Evolutionary conservation across 345 rosid species (phyloP).

Genomic region (Excoecaria cochinchinensis): DNA sequence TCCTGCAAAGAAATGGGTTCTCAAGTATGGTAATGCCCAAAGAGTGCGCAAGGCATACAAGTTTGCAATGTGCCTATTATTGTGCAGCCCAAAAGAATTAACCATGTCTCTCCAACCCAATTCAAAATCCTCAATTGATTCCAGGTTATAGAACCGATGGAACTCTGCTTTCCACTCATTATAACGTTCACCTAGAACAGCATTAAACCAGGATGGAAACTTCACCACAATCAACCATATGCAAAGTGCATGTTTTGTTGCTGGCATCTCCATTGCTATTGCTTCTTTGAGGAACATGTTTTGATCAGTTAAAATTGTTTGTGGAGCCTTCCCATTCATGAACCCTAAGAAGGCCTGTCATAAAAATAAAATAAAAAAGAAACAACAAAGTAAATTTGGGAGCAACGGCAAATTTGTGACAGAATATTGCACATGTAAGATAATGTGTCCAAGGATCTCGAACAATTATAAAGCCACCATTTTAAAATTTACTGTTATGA

Average conservation of each 20-base stretch:
- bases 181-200: conserved; percentile 85
- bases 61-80: conserved; percentile 78
- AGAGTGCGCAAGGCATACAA: conserved; percentile 60
- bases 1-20: conserved; percentile 86
- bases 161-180: conserved; percentile 95
- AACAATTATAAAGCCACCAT: not conserved
- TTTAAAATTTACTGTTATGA: not conserved
- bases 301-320: conserved; percentile 85
- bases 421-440: not conserved
- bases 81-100: conserved; percentile 69
- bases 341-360: conserved; percentile 70
- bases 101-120: conserved; percentile 94
- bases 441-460: not conserved
- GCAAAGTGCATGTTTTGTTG: conserved; percentile 86
- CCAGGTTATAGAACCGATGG: conserved; percentile 76
- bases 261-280: conserved; percentile 77
- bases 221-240: conserved; percentile 95
- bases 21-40: conserved; percentile 90
- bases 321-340: conserved; percentile 92
- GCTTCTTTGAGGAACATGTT: conserved; percentile 94
- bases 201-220: conserved; percentile 95
- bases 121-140: conserved; percentile 79
- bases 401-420: not conserved
- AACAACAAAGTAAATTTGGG: conserved; percentile 17
- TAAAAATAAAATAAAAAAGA: conserved; percentile 23